phyloP scores from a whole-genome alignment of 352 stramenopile species.

The Lagenidium giganteum region DNA sequence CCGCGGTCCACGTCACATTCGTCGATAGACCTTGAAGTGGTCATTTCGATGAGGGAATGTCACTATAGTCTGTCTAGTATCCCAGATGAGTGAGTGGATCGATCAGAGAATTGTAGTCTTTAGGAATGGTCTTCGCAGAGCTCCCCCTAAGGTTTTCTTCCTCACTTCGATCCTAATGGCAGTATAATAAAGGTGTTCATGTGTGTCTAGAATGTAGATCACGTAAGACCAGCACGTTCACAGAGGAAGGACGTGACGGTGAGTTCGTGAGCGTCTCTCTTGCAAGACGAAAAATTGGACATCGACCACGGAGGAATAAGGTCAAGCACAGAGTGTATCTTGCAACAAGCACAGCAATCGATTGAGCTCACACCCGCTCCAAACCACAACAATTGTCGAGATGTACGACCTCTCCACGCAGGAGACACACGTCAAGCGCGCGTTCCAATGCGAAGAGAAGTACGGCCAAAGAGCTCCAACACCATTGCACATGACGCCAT shows the following conservation, averaged over 20 bases:
- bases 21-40: too few species aligned
- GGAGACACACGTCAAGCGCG: neutral
- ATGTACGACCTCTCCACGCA: constrained; percentile 2
- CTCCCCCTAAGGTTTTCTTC: constrained; percentile 71
- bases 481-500: constrained; percentile 27
- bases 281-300: constrained; percentile 85
- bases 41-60: too few species aligned
- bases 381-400: constrained; percentile 22
- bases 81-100: constrained; percentile 28
- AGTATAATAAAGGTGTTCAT: constrained; percentile 4
- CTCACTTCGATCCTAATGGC: constrained; percentile 51
- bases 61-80: too few species aligned
- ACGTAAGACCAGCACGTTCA: constrained; percentile 75
- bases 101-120: constrained; percentile 90
- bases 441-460: constrained; percentile 1
- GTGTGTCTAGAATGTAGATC: constrained; percentile 35
- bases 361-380: neutral
- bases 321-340: constrained; percentile 87
- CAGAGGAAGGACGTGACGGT: constrained; percentile 49
- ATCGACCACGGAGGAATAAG: constrained; percentile 55
- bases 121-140: constrained; percentile 64
- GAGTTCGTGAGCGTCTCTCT: constrained; percentile 68
- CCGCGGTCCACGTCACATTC: too few species aligned
- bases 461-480: constrained; percentile 6
- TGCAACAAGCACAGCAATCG: constrained; percentile 26